A percentile compares a stretch with the other conserved stretches of the same genome.
phyloP scores from a whole-genome alignment of 768 basidiomycete species.

The Rubroboletus satanas region DNA sequence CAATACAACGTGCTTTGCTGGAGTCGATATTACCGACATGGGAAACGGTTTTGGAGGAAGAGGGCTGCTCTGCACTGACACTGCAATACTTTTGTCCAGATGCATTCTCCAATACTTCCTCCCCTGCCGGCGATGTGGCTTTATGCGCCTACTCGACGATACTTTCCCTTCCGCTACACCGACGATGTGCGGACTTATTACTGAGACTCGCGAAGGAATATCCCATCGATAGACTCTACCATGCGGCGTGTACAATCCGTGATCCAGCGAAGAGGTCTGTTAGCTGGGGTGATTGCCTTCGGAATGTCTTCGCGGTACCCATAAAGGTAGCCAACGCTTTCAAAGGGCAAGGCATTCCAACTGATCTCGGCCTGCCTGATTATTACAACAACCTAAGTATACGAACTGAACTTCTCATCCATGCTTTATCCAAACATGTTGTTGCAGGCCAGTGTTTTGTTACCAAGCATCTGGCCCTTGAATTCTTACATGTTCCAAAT shows the following conservation, averaged over 20 bases:
- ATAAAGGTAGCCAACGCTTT: slow-evolving; percentile 75
- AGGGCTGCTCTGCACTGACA: slow-evolving; percentile 42
- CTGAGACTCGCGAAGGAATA: slow-evolving; percentile 55
- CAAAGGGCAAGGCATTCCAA: slow-evolving; percentile 43
- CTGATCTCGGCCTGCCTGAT: slow-evolving; percentile 47
- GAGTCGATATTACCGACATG: slow-evolving; percentile 67
- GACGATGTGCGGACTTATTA: slow-evolving; percentile 51
- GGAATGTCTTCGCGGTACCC: slow-evolving; percentile 61
- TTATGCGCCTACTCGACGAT: slow-evolving; percentile 64
- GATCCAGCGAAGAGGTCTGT: slow-evolving; percentile 30
- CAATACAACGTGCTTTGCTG: slow-evolving; percentile 63
- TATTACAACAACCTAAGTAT: slow-evolving; percentile 54
- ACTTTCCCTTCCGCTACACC: slow-evolving; percentile 44
- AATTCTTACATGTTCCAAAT: slow-evolving; percentile 28
- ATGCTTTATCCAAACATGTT: slow-evolving; percentile 36
- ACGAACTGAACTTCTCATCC: slow-evolving; percentile 51
- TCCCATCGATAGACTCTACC: slow-evolving; percentile 64
- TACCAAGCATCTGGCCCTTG: neutral
- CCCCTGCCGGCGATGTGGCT: slow-evolving; percentile 50
- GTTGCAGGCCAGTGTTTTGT: slow-evolving; percentile 39
- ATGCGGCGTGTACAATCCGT: slow-evolving; percentile 40
- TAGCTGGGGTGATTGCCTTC: slow-evolving; percentile 76
- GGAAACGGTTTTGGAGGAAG: slow-evolving; percentile 51
- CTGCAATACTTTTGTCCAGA: slow-evolving; percentile 77
- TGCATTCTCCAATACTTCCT: slow-evolving; percentile 47